phyloP scores from a whole-genome alignment of 352 stramenopile genomes.

The Aphanomyces invadans region DNA sequence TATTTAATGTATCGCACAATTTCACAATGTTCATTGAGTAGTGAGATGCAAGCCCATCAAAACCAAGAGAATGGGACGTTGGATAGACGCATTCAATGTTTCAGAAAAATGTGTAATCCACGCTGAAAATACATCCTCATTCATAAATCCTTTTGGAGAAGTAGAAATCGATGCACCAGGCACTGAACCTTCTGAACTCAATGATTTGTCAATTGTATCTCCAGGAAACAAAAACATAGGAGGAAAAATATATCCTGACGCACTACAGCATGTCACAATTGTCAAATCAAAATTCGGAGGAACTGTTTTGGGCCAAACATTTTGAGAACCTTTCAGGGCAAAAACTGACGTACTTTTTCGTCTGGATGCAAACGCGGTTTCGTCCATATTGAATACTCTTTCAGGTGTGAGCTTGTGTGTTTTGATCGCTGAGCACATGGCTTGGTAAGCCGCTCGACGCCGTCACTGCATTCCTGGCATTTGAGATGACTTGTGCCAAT shows the following conservation, averaged over 20 bases:
- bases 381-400: slow-evolving; percentile 31
- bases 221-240: slow-evolving; percentile 27
- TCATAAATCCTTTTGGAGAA: slow-evolving; percentile 25
- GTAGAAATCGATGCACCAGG: slow-evolving; percentile 25
- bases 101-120: slow-evolving; percentile 10
- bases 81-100: neutral
- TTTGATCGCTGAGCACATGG: slow-evolving; percentile 31
- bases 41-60: neutral
- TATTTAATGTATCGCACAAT: neutral
- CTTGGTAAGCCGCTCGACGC: slow-evolving; percentile 24
- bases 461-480: slow-evolving; percentile 15
- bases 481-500: slow-evolving; percentile 23
- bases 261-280: slow-evolving; percentile 28
- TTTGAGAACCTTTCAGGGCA: slow-evolving; percentile 26
- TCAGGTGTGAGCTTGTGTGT: slow-evolving; percentile 19
- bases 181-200: neutral
- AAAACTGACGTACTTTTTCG: slow-evolving; percentile 25
- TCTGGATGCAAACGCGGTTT: slow-evolving; percentile 27
- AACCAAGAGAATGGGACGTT: neutral
- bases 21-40: neutral
- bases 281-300: slow-evolving; percentile 29
- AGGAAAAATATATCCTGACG: slow-evolving; percentile 15
- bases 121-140: neutral
- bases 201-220: neutral
- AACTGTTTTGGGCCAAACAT: slow-evolving; percentile 26